Evolutionary conservation across 495 filamentous ascomycete genomes (phyloP), one percentile per base, ranked within the genome.

Genomic region (Aspergillus saccharolyticus): DNA sequence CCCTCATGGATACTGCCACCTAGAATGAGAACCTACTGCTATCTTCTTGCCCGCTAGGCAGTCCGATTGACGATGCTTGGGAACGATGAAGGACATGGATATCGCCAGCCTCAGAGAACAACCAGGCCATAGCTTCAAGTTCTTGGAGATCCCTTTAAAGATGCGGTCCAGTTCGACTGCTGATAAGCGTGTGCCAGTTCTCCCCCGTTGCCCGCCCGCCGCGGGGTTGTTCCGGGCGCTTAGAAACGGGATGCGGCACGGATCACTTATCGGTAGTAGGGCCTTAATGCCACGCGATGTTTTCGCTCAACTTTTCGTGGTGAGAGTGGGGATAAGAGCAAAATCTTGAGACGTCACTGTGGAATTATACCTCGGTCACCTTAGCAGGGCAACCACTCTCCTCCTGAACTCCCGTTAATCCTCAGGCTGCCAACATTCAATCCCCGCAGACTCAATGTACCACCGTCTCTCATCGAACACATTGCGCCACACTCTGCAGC

Each of bases 301-400:
- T 12, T 10, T 2, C 14, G 33, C 33, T 39, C 33, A 28, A 39
- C 33, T 2, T 15, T 39, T 12, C 2, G 33, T 5, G 14, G 33
- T 15, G 5, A n/a, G 33, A 5, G 33, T 39, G 33, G 33, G 2
- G 33, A 2, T 39, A 39, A 8, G 33, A 15, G 12, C 7, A 39
- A 39, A 8, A 15, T 39, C 33, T 5, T 15, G 33, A 39, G 33
- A 39, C 33, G 33, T 39, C 33, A 39, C 14, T 10, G 55, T 57
- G 55, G 55, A 43, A 52, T 52, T 57, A 46, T 2, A 1, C 19
- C 16, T 44, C 52, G 52, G 52, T 22, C 22, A 25, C 15, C 42
- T 22, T 54, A 42, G 51, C 42, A 44, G 48, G 48, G 55, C 15
- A 25, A 21, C 44, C 21, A 47, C 15, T 18, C 8, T 43, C 21